Evolutionary conservation across 306 rosid species (phyloP).

Genomic region (Trifolium subterraneum): DNA sequence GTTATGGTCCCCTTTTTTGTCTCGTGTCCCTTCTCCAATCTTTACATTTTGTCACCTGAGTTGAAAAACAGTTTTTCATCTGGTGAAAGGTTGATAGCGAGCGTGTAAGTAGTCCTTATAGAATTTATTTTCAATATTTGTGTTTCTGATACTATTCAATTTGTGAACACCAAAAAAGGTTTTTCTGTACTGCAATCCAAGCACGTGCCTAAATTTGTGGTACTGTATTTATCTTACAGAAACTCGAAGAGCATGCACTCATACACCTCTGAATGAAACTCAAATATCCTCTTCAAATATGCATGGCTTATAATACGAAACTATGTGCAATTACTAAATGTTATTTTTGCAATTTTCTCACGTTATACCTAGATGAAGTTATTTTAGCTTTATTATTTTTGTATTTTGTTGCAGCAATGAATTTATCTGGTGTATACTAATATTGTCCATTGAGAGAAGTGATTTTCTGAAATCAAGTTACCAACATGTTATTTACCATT

Average conservation of each 20-base stretch:
- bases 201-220: background rate
- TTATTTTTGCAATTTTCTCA: slow-evolving; percentile 13
- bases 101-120: no score
- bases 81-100: no score
- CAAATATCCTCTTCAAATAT: slow-evolving; percentile 8
- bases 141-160: background rate
- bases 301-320: slow-evolving; percentile 4
- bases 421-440: slow-evolving; percentile 13
- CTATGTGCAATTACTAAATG: slow-evolving; percentile 17
- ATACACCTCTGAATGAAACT: slow-evolving; percentile 31
- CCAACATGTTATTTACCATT: slow-evolving; percentile 34
- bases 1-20: background rate
- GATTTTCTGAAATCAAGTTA: slow-evolving; percentile 23
- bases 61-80: no score
- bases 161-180: background rate
- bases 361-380: slow-evolving; percentile 3
- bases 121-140: no score
- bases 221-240: slow-evolving; percentile 7
- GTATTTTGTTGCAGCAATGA: slow-evolving; percentile 19
- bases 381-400: slow-evolving; percentile 22
- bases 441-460: slow-evolving; percentile 15
- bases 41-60: no score
- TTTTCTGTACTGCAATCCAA: background rate
- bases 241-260: slow-evolving; percentile 2
- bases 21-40: no score